Conservation (phyloP, 2,329 filamentous ascomycete genomes). For the Ambrosiella cleistominuta region DNA sequence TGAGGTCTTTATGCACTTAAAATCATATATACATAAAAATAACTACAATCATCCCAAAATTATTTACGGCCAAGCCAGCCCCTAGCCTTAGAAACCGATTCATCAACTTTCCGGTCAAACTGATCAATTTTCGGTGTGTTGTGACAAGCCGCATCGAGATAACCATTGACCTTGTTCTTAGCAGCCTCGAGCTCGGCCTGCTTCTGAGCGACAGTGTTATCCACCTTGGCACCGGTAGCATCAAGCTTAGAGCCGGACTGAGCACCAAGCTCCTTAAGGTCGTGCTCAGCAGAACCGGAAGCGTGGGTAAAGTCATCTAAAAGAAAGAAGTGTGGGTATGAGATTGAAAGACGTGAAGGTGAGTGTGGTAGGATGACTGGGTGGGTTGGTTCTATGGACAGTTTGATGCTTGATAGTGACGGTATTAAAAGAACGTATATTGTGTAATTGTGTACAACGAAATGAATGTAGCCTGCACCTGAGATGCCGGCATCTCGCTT, state of each 20-base stretch:
- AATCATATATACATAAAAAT: neutral
- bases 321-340: neutral
- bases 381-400: neutral
- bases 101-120: slow-evolving; percentile 67
- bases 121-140: slow-evolving; percentile 60
- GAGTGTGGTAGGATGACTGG: neutral
- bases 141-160: slow-evolving; percentile 44
- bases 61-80: slow-evolving; percentile 65
- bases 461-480: too few species aligned
- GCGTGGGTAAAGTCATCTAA: slow-evolving; percentile 61
- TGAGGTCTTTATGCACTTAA: too few species aligned
- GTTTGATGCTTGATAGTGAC: too few species aligned
- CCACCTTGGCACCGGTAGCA: slow-evolving; percentile 32
- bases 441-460: too few species aligned
- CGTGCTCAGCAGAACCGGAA: slow-evolving; percentile 47
- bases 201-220: slow-evolving; percentile 32
- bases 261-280: slow-evolving; percentile 31
- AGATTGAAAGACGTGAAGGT: neutral
- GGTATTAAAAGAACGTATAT: too few species aligned
- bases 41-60: neutral
- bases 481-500: too few species aligned
- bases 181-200: slow-evolving; percentile 44
- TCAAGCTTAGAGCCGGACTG: slow-evolving; percentile 49
- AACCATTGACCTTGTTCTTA: slow-evolving; percentile 40
- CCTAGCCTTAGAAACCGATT: slow-evolving; percentile 67